These are phyloP conservation scores for Cnidoscolus chayamansa DNA, from an alignment of 441 rosid genomes.

Conservation along the genomic window DNA sequence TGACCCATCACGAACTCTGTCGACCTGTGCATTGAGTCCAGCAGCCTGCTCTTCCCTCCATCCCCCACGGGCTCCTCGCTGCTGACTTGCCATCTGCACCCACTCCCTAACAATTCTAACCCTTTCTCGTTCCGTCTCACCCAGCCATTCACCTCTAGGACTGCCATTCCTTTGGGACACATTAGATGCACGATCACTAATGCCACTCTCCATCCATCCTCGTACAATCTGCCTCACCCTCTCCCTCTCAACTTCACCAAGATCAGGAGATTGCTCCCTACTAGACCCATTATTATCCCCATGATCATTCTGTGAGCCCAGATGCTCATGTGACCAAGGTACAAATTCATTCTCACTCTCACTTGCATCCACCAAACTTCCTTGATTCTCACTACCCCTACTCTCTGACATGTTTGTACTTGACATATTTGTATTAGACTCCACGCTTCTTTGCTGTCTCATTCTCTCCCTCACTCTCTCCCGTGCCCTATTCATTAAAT, in stretches of 20 bases:
- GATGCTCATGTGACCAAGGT: constrained; percentile 62
- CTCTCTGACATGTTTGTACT: constrained; percentile 49
- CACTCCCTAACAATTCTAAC: constrained; percentile 91
- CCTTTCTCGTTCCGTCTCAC: constrained; percentile 95
- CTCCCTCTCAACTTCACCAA: constrained; percentile 88
- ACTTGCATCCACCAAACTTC: constrained; percentile 57
- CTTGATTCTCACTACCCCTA: constrained; percentile 64
- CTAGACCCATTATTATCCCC: constrained; percentile 55
- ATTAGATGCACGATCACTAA: constrained; percentile 61
- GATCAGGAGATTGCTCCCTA: constrained; percentile 92
- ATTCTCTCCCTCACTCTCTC: constrained; percentile 70
- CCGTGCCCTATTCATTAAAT: constrained; percentile 67
- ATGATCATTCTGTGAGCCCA: constrained; percentile 43
- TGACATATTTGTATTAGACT: constrained; percentile 42
- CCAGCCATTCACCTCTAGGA: constrained; percentile 86
- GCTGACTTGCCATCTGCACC: constrained; percentile 86
- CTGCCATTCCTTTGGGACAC: constrained; percentile 53
- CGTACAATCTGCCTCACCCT: constrained; percentile 86
- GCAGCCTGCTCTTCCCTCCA: constrained; percentile 56
- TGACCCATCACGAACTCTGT: constrained; percentile 49
- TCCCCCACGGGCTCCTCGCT: constrained; percentile 61
- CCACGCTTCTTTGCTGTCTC: constrained; percentile 61
- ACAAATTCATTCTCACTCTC: constrained; percentile 89
- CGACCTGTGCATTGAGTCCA: constrained; percentile 46
- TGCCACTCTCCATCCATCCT: constrained; percentile 90